Conservation (phyloP, 768 basidiomycete species). For the Lactarius evosmus region DNA sequence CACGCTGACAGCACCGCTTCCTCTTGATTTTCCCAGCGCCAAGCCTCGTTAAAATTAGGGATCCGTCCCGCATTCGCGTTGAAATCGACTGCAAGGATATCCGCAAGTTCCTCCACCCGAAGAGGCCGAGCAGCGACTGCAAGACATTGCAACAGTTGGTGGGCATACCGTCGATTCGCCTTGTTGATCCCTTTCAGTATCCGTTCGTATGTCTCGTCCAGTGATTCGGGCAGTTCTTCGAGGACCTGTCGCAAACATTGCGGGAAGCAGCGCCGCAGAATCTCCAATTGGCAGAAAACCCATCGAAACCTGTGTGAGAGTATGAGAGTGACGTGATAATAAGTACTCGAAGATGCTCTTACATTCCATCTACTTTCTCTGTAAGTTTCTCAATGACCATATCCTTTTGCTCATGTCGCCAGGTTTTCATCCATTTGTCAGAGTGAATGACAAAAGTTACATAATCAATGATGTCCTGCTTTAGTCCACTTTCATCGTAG, state of each 20-base stretch:
- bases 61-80: background rate
- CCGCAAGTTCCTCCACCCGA: background rate
- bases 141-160: background rate
- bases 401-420: background rate
- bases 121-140: background rate
- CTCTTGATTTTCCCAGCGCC: background rate
- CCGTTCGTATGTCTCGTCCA: too few relatives aligned
- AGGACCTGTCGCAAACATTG: too few relatives aligned
- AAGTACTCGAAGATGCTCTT: background rate
- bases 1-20: background rate
- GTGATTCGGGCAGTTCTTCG: too few relatives aligned
- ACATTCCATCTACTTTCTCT: too few relatives aligned
- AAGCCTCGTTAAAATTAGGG: background rate
- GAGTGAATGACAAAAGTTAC: too few relatives aligned
- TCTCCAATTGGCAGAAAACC: too few relatives aligned
- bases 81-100: background rate
- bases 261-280: too few relatives aligned
- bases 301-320: too few relatives aligned
- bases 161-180: too few relatives aligned
- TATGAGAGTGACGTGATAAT: background rate
- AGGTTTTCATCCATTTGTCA: background rate
- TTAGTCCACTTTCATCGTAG: too few relatives aligned
- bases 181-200: too few relatives aligned
- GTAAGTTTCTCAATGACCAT: background rate
- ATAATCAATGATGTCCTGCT: too few relatives aligned